phyloP scores from a whole-genome alignment of 192 early-diverging fungal genomes.

The Endogone sp. region DNA sequence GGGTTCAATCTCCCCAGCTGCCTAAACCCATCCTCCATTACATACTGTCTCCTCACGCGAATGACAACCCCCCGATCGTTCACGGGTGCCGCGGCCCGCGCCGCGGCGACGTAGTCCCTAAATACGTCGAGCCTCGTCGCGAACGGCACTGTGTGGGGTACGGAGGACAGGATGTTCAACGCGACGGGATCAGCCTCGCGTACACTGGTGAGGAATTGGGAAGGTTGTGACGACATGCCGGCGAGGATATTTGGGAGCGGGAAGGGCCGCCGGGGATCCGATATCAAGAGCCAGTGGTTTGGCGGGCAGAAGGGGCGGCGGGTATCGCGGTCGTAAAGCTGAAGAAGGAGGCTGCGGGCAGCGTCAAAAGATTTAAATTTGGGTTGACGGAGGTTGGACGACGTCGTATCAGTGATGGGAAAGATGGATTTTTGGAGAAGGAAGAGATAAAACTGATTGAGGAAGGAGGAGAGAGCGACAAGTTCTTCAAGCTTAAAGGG shows the following conservation, averaged over 20 bases:
- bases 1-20: conserved; percentile 44
- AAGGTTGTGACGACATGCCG: conserved; percentile 26
- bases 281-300: conserved; percentile 57
- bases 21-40: conserved; percentile 71
- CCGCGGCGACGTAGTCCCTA: conserved; percentile 65
- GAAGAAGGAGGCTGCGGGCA: conserved; percentile 56
- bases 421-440: conserved; percentile 36
- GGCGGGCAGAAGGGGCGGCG: conserved; percentile 54
- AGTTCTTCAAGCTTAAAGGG: conserved; percentile 50
- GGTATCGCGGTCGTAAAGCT: conserved; percentile 60
- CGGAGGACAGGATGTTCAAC: conserved; percentile 62
- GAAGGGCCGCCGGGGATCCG: conserved; percentile 22
- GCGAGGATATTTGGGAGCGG: conserved; percentile 16
- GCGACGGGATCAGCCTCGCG: conserved; percentile 38
- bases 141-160: conserved; percentile 91
- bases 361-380: conserved; percentile 32
- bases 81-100: conserved; percentile 35
- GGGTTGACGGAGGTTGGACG: background rate
- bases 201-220: conserved; percentile 33
- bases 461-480: conserved; percentile 44
- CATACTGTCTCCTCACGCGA: conserved; percentile 54
- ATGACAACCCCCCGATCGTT: conserved; percentile 23
- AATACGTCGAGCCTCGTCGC: conserved; percentile 82
- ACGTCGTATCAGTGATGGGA: background rate
- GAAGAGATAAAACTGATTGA: conserved; percentile 64